Conservation (phyloP, 2,329 filamentous ascomycete genomes). For the Diatrype stigma region DNA sequence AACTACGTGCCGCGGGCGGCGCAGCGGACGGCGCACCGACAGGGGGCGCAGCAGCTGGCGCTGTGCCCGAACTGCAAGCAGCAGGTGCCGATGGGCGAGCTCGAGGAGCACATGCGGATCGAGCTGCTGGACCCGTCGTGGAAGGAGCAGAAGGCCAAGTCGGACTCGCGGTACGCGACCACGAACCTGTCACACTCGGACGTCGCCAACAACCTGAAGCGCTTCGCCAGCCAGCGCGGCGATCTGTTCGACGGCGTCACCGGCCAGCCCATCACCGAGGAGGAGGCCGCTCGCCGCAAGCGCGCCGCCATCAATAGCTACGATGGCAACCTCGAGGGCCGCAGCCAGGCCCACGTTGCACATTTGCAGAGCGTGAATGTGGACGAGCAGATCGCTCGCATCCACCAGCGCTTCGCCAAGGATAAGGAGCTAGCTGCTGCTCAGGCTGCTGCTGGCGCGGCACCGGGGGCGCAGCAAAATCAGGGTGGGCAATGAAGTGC, state of each 20-base stretch:
- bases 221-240: slow-evolving; percentile 81
- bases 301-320: slow-evolving; percentile 63
- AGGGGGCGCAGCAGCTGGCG: slow-evolving; percentile 62
- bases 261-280: slow-evolving; percentile 65
- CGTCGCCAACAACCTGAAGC: slow-evolving; percentile 90
- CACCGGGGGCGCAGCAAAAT: slow-evolving; percentile 16
- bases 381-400: slow-evolving; percentile 75
- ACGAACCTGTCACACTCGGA: slow-evolving; percentile 84
- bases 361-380: slow-evolving; percentile 70
- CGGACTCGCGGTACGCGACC: slow-evolving; percentile 76
- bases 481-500: background rate
- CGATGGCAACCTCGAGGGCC: slow-evolving; percentile 61
- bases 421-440: slow-evolving; percentile 33
- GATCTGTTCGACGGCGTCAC: slow-evolving; percentile 80
- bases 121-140: slow-evolving; percentile 90
- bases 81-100: slow-evolving; percentile 79
- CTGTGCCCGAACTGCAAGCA: slow-evolving; percentile 93
- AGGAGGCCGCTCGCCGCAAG: slow-evolving; percentile 72
- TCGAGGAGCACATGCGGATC: slow-evolving; percentile 91
- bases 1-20: slow-evolving; percentile 88
- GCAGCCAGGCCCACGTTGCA: slow-evolving; percentile 47
- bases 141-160: slow-evolving; percentile 92
- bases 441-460: no score
- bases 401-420: slow-evolving; percentile 51
- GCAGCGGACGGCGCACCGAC: slow-evolving; percentile 63